phyloP scores from a whole-genome alignment of 2,329 filamentous ascomycete species.

The Aspergillus nomiae region DNA sequence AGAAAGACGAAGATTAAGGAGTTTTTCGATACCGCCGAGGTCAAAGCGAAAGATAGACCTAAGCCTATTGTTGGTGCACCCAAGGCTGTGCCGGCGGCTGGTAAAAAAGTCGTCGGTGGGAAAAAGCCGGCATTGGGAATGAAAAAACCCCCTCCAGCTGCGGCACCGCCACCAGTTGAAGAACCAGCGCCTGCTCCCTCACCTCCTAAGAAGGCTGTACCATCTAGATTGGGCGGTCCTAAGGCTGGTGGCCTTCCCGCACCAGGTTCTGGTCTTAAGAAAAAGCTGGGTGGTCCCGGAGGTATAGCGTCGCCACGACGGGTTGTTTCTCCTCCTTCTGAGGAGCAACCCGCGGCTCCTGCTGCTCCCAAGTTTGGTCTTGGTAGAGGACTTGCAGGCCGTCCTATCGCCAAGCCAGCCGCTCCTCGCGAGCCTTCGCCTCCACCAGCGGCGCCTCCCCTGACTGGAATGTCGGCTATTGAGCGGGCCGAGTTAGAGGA shows the following conservation, averaged over 20 bases:
- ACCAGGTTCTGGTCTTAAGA: constrained; percentile 47
- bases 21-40: constrained; percentile 77
- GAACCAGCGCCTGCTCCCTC: constrained; percentile 55
- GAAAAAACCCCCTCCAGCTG: constrained; percentile 52
- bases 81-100: constrained; percentile 57
- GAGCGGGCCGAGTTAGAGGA: constrained; percentile 93
- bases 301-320: constrained; percentile 44
- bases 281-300: constrained; percentile 47
- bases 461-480: constrained; percentile 70
- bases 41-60: constrained; percentile 88
- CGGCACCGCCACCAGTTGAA: constrained; percentile 54
- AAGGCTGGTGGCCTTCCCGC: constrained; percentile 45
- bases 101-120: constrained; percentile 56
- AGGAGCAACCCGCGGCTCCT: constrained; percentile 45
- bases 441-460: constrained; percentile 56
- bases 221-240: constrained; percentile 50
- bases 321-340: constrained; percentile 48
- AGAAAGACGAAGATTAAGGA: constrained; percentile 95
- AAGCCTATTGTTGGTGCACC: constrained; percentile 70
- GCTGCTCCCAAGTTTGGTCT: constrained; percentile 61
- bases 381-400: constrained; percentile 77
- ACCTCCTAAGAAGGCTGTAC: constrained; percentile 45
- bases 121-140: constrained; percentile 54
- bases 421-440: constrained; percentile 47
- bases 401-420: constrained; percentile 77